Conservation (phyloP, 805 yeast genomes). For the Brettanomyces custersianus region DNA sequence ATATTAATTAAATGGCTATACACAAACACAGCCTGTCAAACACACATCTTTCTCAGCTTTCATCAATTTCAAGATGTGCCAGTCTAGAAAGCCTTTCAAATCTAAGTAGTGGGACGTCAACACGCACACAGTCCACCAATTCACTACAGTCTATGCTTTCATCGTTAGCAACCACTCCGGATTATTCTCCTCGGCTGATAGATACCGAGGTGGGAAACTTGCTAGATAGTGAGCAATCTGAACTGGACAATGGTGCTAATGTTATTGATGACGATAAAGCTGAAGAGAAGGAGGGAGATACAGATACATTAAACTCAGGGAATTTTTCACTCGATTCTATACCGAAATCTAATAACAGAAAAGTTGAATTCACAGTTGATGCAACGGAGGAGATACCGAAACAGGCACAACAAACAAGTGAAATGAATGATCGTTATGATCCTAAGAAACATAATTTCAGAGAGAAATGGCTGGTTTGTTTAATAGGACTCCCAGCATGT, state of each 20-base stretch:
- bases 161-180: conserved; percentile 18
- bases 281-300: conserved; percentile 5
- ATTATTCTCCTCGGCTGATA: conserved; percentile 22
- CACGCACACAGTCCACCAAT: conserved; percentile 14
- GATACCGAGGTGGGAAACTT: conserved; percentile 22
- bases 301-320: neutral
- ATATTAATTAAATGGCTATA: conserved; percentile 19
- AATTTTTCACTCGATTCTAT: neutral
- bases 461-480: conserved; percentile 24
- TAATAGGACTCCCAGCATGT: conserved; percentile 87
- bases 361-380: neutral
- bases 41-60: conserved; percentile 1
- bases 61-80: conserved; percentile 5
- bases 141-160: conserved; percentile 15
- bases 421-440: conserved; percentile 2
- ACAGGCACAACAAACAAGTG: neutral
- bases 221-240: conserved; percentile 15
- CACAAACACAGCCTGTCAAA: conserved; percentile 12
- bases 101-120: conserved; percentile 4
- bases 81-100: conserved; percentile 2
- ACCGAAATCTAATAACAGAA: neutral
- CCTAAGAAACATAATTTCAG: conserved; percentile 4
- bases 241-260: conserved; percentile 11
- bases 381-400: neutral
- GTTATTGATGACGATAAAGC: conserved; percentile 4